Evolutionary conservation across 257 asterid genomes (phyloP).

Genomic region (Fraxinus pennsylvanica): DNA sequence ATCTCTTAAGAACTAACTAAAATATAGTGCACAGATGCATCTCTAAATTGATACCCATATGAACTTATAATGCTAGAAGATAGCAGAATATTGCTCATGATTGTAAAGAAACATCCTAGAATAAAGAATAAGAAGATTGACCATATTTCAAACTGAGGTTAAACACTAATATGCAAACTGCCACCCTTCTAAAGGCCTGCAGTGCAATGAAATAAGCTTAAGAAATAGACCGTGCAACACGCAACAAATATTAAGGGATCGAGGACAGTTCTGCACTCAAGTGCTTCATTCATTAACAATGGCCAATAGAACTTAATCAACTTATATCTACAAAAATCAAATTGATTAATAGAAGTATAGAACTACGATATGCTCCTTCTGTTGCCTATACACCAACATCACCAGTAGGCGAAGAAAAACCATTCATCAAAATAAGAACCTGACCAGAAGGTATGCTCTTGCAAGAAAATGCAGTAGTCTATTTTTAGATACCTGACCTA

Average conservation of each 20-base stretch:
- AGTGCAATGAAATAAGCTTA: not conserved
- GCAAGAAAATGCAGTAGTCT: not conserved
- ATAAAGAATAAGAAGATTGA: not conserved
- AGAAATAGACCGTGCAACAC: not conserved
- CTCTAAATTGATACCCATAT: not conserved
- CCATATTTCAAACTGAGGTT: not conserved
- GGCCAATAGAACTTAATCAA: not conserved
- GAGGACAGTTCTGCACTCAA: not conserved
- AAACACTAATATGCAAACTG: not conserved
- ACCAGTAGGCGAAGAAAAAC: not conserved
- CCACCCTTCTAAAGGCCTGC: not conserved
- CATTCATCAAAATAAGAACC: not conserved
- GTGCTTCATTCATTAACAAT: not conserved
- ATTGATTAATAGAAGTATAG: not conserved
- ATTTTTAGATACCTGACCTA: slow-evolving; percentile 49
- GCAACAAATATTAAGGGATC: not conserved
- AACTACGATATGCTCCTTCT: not conserved
- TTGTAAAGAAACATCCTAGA: not conserved
- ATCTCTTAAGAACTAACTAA: not conserved
- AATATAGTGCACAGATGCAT: not conserved
- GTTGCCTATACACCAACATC: not conserved
- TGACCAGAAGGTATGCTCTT: not conserved
- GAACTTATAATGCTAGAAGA: not conserved
- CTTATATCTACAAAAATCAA: not conserved
- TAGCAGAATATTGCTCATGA: not conserved